Evolutionary conservation across 73 alveolate genomes (phyloP).

Genomic region (Tetrahymena borealis): DNA sequence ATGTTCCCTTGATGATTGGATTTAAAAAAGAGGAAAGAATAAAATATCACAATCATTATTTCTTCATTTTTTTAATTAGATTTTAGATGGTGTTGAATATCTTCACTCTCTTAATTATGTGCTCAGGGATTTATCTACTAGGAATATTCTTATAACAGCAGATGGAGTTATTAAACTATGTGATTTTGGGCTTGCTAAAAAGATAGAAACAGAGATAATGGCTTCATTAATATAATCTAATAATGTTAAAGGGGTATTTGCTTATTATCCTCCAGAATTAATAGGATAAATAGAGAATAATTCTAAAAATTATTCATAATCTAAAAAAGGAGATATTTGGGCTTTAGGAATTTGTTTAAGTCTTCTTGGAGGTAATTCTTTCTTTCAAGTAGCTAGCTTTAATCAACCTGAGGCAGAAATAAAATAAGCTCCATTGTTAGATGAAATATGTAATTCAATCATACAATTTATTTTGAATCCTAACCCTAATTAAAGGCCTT

Average conservation of each 20-base stretch:
- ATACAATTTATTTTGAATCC: no score
- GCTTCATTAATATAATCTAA: background rate
- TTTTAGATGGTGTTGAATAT: background rate
- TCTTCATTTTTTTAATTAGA: background rate
- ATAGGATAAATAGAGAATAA: background rate
- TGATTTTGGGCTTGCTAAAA: background rate
- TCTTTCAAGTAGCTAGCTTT: no score
- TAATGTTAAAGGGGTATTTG: background rate
- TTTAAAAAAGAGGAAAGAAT: no score
- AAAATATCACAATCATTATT: no score
- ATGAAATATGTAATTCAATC: no score
- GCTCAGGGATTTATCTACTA: background rate
- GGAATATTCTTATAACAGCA: background rate
- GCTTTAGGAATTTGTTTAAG: background rate
- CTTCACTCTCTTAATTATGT: background rate
- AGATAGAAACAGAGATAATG: background rate
- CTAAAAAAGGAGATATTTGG: background rate
- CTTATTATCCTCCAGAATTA: background rate
- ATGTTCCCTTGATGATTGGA: background rate
- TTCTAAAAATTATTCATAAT: background rate
- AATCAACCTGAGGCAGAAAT: no score
- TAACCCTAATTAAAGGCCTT: no score
- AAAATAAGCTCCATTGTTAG: no score
- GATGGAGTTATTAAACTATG: background rate
- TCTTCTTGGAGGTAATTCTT: background rate